Base-by-base conservation (phyloP, 352 stramenopile species). In the Globisporangium megalacanthum region DNA sequence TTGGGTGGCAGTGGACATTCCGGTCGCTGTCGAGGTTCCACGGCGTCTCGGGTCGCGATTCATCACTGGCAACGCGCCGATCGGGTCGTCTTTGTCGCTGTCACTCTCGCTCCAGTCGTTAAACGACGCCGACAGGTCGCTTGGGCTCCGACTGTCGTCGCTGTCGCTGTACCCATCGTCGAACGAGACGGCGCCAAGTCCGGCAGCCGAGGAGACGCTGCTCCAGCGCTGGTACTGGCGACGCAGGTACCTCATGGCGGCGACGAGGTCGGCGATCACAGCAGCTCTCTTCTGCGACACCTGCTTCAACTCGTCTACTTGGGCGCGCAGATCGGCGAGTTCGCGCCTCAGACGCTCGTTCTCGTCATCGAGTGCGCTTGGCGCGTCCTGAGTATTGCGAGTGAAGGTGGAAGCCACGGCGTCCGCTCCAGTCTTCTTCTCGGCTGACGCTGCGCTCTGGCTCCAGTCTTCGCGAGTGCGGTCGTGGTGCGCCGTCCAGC, bases 281-380 rank as follows among this genome's bases (percentile, higher is more conserved):
- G 35, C 50, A 6, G 57, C 49, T 29, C 57, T 35, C n/a, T 49
- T 19, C 29, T 45, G 19, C 4, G 48, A 19, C 1, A 49, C 11
- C 15, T 52, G 44, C 6, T 45, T 20, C 31, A 62, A 6, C 6
- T 57, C 19, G 19, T 9, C 49, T 11, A 57, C 45, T 22, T 49
- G 31, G 4, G 15, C 31, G 6, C 11, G 35, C 9, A 62, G 33
- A 15, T 22, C 41, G 1, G 41, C 41, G 15, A 62, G 14, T 15
- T 62, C 41, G 31, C 19, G 57, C 41, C 48, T 58, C 31, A 62
- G 51, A 7, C 6, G 9, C 8, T 37, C 57, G 51, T 62, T 62
- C 22, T 57, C 55, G 31, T 7, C 47, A 1, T 3, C 14, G 0
- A 44, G 17, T 4, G 35, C 1, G 6, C 9, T 7, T 17, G 19